Evolutionary conservation across 305 asterid species (phyloP).

Genomic region (Solanum hybrid): DNA sequence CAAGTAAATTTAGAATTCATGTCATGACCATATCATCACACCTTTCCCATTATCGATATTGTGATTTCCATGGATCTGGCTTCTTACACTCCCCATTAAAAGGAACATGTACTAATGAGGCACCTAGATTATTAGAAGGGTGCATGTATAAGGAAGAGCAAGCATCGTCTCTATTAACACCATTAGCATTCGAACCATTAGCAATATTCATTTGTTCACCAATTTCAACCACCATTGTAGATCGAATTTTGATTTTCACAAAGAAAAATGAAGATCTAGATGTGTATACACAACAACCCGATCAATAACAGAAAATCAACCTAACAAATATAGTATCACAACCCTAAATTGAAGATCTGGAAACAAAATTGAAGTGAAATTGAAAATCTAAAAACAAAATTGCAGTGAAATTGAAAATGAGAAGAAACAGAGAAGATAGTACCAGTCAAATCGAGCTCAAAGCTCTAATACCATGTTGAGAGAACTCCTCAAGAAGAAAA

Average conservation of each 20-base stretch:
- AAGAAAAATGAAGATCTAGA: neutral
- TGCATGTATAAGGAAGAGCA: no score
- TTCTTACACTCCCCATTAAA: no score
- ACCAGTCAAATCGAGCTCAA: neutral
- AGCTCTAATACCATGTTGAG: neutral
- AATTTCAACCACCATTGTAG: neutral
- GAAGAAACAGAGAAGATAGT: neutral
- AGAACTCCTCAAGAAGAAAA: neutral
- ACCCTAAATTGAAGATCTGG: neutral
- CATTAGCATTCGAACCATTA: neutral
- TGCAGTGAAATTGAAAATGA: neutral
- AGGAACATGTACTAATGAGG: neutral
- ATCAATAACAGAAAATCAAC: neutral
- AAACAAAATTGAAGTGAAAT: neutral
- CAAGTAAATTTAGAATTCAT: neutral
- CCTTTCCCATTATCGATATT: neutral
- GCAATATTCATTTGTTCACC: neutral
- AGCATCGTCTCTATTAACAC: neutral
- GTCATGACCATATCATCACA: neutral
- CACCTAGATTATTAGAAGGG: neutral
- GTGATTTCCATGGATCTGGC: neutral
- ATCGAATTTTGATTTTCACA: neutral
- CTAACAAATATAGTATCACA: neutral
- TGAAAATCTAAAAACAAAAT: neutral
- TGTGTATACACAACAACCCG: neutral